Base-by-base conservation (phyloP, 495 filamentous ascomycete species). In the Trichoderma orchidacearum region DNA sequence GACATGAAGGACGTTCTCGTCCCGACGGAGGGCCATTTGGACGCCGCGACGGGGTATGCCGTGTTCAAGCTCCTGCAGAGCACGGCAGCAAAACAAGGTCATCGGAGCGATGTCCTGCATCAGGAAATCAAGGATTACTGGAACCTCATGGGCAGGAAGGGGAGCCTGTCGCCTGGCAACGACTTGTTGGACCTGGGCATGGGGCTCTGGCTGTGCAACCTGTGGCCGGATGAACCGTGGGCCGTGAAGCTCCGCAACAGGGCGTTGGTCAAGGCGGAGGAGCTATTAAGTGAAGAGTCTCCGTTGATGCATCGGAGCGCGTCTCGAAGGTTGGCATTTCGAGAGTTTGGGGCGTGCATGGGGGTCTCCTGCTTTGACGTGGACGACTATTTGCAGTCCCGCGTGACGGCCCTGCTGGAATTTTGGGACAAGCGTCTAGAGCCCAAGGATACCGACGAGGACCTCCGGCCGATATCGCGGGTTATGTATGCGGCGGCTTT, bases 401-500 rank as follows among this genome's bases (percentile, higher is more conserved):
- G 73, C 55, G 69, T 74, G 9, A 69, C 74, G 35, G 66, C 64
- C 0, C 74, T 84, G 34, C 62, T 83, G 4, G 66, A 73, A 8
- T 70, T 70, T 2, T 85, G 83, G 83, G 71, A 79, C 57, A 66
- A 67, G 9, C 72, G 70, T 54, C 66, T 80, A 65, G 41, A 48
- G 7, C 63, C 73, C 13, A 53, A 70, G 7, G 54, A 61, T 25
- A 71, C 68, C 7, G 70, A 76, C 4, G 72, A 77, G 31, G 76
- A 79, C 41, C 59, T 84, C 61, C 62, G 71, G 32, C 81, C 82
- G 0, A 85, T 85, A 48, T 82, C 80, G 27, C 61, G 73, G 54
- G 81, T 80, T 30, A 87, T 86, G 84, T 85, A 82, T 71, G 81
- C 83, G 41, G 69, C 82, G 4, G 82, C 81, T 51, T 60, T 85